A percentile compares a stretch with the other conserved stretches of the same genome.
phyloP scores from a whole-genome alignment of 306 rosid species.

The Cicer arietinum region DNA sequence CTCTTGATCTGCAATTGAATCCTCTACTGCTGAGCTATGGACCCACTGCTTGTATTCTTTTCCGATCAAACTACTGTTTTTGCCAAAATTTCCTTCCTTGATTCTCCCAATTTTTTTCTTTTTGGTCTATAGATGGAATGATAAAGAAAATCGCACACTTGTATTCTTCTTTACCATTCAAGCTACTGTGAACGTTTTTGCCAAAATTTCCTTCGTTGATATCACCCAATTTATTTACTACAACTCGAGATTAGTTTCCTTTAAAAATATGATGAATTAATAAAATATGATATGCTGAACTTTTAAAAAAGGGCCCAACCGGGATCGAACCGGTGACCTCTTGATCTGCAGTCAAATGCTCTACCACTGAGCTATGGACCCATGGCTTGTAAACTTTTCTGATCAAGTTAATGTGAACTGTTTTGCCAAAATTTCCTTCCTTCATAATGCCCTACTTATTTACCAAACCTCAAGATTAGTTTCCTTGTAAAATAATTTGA shows the following conservation, averaged over 20 bases:
- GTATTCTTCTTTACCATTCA: too few relatives aligned
- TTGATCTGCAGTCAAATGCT: constrained; percentile 12
- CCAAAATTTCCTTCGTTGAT: background rate
- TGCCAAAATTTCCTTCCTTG: background rate
- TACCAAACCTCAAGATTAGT: background rate
- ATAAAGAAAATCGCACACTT: too few relatives aligned
- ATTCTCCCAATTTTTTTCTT: too few relatives aligned
- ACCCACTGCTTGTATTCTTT: too few relatives aligned
- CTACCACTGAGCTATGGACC: constrained; percentile 18
- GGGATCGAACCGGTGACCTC: background rate
- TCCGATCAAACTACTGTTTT: background rate
- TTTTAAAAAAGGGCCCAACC: background rate
- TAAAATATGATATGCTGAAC: background rate
- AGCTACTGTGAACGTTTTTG: background rate
- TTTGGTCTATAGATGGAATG: too few relatives aligned
- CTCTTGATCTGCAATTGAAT: background rate
- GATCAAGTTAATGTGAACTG: background rate
- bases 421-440: background rate
- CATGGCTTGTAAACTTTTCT: too few relatives aligned
- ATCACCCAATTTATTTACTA: too few relatives aligned
- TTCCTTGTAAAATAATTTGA: constrained; percentile 8
- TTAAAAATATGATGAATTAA: background rate
- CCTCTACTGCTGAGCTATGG: background rate
- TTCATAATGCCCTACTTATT: constrained; percentile 18
- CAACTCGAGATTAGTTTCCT: too few relatives aligned